Evolutionary conservation across 306 rosid genomes (phyloP), one percentile per base, ranked within the genome.

Genomic region (Ormosia semicastrata): DNA sequence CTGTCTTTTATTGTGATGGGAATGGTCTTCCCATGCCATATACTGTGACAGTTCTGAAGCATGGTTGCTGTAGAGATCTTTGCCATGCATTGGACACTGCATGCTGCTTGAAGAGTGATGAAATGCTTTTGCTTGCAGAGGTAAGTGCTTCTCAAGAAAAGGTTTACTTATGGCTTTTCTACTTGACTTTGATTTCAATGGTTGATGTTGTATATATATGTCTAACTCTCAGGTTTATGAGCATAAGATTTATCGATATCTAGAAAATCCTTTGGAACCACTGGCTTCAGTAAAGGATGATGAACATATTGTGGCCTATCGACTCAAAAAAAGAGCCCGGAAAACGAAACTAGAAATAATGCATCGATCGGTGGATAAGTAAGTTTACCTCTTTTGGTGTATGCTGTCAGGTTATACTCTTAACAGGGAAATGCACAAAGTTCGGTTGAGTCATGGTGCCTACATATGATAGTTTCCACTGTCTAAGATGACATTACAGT

Each of bases 81-180:
- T 73, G 78, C 67, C 83, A 72, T 60, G 90, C 94, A 77, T 86
- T 96, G 88, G 85, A 79, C 69, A 50, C 76, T 72, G 92, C 92
- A 24, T 96, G 99, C 83, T 96, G 97, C 93, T 84, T 96, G 93
- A 92, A 82, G 82, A 89, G 81, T 85, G 98, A 92, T 83, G 99
- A 96, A 85, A 87, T 75, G 87, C 98, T 96, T 89, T 86, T 96
- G 75, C 92, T 96, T 87, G 98, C 95, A 2, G 98, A 96, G 97
- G 98, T 89, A 85, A 84, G 80, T 59, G 68, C 78, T 69, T 82
- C 62, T 56, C 71, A 54, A 24, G 29, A 76, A 67, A 53, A 59
- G 65, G 75, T 66, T 4, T 59, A 18, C 50, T 41, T 77, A 46
- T 63, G 41, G 12, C 44, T 43, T 68, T 49, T 47, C 75, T 24